Conservation (phyloP, 2,329 filamentous ascomycete species). For the Hymenotorrendiella dingleyae region DNA sequence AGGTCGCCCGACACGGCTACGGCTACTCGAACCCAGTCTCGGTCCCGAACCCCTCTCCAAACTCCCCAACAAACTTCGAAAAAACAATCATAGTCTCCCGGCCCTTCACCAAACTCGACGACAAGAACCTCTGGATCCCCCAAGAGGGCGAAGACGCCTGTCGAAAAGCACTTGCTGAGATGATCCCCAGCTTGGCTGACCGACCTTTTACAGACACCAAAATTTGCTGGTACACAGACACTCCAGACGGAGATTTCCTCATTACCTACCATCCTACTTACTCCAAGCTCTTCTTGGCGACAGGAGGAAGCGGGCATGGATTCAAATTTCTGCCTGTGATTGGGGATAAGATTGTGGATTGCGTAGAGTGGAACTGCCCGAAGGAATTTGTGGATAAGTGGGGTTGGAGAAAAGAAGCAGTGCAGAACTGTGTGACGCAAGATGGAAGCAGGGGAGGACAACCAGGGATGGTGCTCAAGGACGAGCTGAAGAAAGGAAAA, state of each 20-base stretch:
- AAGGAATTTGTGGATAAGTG: conserved; percentile 46
- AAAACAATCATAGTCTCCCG: conserved; percentile 14
- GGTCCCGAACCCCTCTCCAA: conserved; percentile 18
- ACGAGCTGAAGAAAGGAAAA: conserved; percentile 21
- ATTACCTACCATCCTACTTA: conserved; percentile 48
- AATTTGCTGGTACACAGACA: conserved; percentile 62
- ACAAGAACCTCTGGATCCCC: conserved; percentile 19
- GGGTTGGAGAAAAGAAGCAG: conserved; percentile 40
- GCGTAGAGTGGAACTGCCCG: conserved; percentile 32
- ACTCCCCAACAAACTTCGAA: not conserved
- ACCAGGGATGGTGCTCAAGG: conserved; percentile 22
- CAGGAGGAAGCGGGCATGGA: conserved; percentile 43
- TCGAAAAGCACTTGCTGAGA: conserved; percentile 27
- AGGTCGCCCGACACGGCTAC: conserved; percentile 55
- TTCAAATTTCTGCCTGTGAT: conserved; percentile 46
- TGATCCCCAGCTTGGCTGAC: conserved; percentile 48
- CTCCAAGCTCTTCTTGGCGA: conserved; percentile 41
- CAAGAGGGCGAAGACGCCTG: conserved; percentile 19
- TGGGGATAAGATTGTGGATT: conserved; percentile 38
- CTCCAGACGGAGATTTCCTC: conserved; percentile 57
- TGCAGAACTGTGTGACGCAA: conserved; percentile 23
- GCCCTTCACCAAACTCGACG: conserved; percentile 19
- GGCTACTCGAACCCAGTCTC: conserved; percentile 44
- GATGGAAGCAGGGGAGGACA: conserved; percentile 28
- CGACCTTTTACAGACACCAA: conserved; percentile 45